Base-by-base conservation (phyloP, 2,329 filamentous ascomycete genomes). In the Colletotrichum paranaense region DNA sequence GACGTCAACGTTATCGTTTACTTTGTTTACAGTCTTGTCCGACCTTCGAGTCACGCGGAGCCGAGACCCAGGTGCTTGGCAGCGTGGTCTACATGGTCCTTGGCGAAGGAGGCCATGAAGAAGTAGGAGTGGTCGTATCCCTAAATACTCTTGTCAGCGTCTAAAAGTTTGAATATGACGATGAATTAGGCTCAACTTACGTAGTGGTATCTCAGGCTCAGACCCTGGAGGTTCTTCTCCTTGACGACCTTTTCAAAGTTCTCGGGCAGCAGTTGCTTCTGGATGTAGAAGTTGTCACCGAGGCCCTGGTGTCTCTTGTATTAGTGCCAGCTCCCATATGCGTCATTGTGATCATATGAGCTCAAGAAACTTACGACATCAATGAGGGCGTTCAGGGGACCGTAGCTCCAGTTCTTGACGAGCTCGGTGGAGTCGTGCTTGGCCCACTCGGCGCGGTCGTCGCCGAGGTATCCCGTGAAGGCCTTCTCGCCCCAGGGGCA, bases 61-160 rank as follows among this genome's bases (percentile, higher is more conserved):
- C 76, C 80, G 57, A 84, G 78, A 24, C 81, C 82, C 68, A 98
- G 85, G 81, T 95, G 92, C 87, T 97, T 98, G 76, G 95, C 96
- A 73, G 95, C 95, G 85, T 97, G 95, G 79, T 94, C 92, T 77
- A 98, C 89, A 84, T 99, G 97, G 78, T 98, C 95, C 79, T 94
- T 92, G 56, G 93, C 90, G 82, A 99, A 99, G 19, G 91, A 92
- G 46, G 95, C 92, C 87, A 99, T 97, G 84, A 98, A 98, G 85
- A 92, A 99, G 86, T 99, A 99, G 75, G 95, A 97, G 85, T 99
- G 97, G 82, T 99, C 97, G 81, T 99, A 98, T 75, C 92, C 95
- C 85, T 94, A 80, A 7, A n/a, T 5, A 2, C 30, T 73, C 35
- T 42, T 9, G 16, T 1, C 46, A 32, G 22, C 12, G 22, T 16